Percentiles rank a stretch among this genome's conserved stretches.
These are phyloP conservation scores for Albatrellus ellisii DNA, from an alignment of 768 basidiomycete genomes.

Conservation along the genomic window DNA sequence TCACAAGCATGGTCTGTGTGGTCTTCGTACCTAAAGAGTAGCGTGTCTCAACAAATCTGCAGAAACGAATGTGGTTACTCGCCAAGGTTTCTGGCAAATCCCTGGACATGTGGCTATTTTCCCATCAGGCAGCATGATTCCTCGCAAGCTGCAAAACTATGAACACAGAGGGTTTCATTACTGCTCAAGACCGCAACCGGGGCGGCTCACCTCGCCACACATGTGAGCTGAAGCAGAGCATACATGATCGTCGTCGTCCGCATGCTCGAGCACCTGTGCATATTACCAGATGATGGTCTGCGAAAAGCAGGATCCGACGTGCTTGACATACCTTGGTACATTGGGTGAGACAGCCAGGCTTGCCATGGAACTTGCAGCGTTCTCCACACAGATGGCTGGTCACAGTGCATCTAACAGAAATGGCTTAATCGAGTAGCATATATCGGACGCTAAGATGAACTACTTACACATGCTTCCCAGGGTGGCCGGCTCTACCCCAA, in stretches of 20 bases:
- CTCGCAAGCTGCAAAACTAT: conserved; percentile 9
- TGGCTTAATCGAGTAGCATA: not conserved
- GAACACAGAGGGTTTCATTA: not conserved
- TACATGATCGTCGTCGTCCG: conserved; percentile 33
- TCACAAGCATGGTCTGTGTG: conserved; percentile 40
- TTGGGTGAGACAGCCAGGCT: conserved; percentile 34
- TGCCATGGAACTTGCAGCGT: conserved; percentile 31
- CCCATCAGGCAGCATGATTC: conserved; percentile 1
- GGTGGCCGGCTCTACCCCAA: conserved; percentile 38
- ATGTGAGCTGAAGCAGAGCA: conserved; percentile 42
- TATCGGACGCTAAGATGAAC: not conserved
- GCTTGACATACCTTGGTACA: conserved; percentile 34
- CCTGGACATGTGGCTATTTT: conserved; percentile 7
- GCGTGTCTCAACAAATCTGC: too few relatives aligned
- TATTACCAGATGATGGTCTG: not conserved
- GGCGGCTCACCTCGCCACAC: conserved; percentile 34
- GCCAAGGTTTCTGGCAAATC: conserved; percentile 4
- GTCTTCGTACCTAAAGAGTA: conserved; percentile 25
- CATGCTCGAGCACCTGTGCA: conserved; percentile 39
- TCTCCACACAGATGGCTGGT: conserved; percentile 42
- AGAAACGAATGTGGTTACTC: not conserved
- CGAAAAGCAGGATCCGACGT: not conserved
- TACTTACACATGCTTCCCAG: conserved; percentile 39
- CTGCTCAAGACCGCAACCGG: not conserved
- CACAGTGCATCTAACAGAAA: conserved; percentile 30